Percentiles rank a stretch among this genome's conserved stretches.
Conservation (phyloP, 148 eudicot genomes). For the Vaccinium macrocarpon region DNA sequence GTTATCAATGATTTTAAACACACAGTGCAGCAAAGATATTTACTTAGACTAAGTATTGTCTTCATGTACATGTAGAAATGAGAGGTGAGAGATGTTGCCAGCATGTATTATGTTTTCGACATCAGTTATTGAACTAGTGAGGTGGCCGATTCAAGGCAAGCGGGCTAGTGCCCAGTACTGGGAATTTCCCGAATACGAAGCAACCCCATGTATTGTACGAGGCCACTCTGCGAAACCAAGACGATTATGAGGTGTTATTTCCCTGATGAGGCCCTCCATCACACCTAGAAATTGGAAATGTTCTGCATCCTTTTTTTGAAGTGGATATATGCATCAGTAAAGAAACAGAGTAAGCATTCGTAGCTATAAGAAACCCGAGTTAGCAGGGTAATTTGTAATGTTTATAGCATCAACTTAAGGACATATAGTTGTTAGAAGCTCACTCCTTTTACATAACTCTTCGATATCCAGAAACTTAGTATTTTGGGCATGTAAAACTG, state of each 20-base stretch:
- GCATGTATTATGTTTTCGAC: background rate
- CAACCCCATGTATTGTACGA: background rate
- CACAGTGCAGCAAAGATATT: background rate
- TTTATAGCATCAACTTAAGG: background rate
- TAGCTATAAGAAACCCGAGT: background rate
- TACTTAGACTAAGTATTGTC: background rate
- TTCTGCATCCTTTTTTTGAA: background rate
- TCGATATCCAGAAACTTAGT: background rate
- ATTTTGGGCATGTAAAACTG: background rate
- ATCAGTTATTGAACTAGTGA: background rate
- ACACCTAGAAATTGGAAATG: background rate
- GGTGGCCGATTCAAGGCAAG: background rate
- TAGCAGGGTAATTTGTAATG: background rate
- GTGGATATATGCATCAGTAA: background rate
- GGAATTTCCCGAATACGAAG: background rate
- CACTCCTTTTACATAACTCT: background rate
- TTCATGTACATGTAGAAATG: background rate
- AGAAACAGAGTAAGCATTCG: background rate
- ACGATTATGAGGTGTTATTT: background rate
- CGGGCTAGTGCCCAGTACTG: background rate
- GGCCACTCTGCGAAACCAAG: background rate
- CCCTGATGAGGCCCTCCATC: background rate
- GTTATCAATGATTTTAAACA: background rate
- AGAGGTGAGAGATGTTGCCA: background rate
- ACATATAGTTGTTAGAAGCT: background rate